phyloP scores from a whole-genome alignment of 1,284 basidiomycete species.

The Cryptococcus depauperatus region DNA sequence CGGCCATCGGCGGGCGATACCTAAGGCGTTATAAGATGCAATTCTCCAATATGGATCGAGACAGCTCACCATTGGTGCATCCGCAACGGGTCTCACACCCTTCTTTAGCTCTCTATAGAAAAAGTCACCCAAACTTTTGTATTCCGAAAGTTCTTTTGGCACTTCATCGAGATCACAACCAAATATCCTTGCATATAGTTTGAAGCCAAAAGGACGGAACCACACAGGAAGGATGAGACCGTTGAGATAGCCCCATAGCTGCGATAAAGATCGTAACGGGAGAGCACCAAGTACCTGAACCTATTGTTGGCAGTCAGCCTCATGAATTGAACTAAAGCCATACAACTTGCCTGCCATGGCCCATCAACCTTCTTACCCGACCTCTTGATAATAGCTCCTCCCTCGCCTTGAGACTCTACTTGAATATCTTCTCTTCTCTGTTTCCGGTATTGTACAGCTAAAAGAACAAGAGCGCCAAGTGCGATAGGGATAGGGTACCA shows the following conservation, averaged over 20 bases:
- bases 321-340: constrained; percentile 28
- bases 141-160: constrained; percentile 68
- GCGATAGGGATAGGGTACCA: constrained; percentile 95
- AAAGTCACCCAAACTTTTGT: constrained; percentile 82
- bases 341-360: constrained; percentile 81
- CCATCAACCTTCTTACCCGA: constrained; percentile 44
- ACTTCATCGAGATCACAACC: constrained; percentile 93
- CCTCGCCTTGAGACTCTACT: constrained; percentile 47
- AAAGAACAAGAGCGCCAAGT: constrained; percentile 77
- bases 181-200: constrained; percentile 75
- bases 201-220: constrained; percentile 83
- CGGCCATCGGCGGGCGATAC: constrained; percentile 91
- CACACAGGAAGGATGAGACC: constrained; percentile 85
- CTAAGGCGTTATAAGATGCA: constrained; percentile 40
- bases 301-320: constrained; percentile 51
- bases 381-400: constrained; percentile 64
- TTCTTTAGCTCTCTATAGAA: constrained; percentile 85
- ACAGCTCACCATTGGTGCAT: constrained; percentile 65
- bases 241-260: constrained; percentile 93
- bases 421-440: constrained; percentile 34
- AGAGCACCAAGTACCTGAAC: constrained; percentile 93
- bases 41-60: not conserved
- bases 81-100: constrained; percentile 71
- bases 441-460: constrained; percentile 63
- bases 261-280: constrained; percentile 85